Evolutionary conservation across 345 rosid genomes (phyloP).

Genomic region (Heritiera fomes): DNA sequence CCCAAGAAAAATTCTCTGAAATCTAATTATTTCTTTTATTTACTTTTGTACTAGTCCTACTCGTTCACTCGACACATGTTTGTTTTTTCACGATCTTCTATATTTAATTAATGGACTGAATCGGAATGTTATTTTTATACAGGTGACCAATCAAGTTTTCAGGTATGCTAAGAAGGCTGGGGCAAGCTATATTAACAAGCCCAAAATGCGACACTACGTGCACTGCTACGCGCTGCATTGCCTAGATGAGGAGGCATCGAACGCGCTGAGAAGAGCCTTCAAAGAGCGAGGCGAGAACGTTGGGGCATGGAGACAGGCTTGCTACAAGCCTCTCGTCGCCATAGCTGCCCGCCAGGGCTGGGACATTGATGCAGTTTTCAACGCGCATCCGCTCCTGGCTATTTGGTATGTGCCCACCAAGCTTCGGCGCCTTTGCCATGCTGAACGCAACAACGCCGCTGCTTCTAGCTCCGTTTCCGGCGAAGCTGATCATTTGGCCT

Average conservation of each 20-base stretch:
- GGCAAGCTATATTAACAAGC: constrained; percentile 96
- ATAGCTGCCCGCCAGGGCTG: constrained; percentile 84
- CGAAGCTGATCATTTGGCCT: constrained; percentile 31
- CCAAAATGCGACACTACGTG: constrained; percentile 96
- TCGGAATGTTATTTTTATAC: neutral
- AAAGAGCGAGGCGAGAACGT: constrained; percentile 96
- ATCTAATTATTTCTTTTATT: too few species aligned
- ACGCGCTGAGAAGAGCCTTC: constrained; percentile 66
- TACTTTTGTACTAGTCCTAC: too few species aligned
- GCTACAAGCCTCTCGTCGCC: constrained; percentile 86
- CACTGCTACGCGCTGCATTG: constrained; percentile 97
- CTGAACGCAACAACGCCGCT: constrained; percentile 58
- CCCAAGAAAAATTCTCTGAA: too few species aligned
- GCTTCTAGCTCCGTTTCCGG: constrained; percentile 52
- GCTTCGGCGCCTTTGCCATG: constrained; percentile 90
- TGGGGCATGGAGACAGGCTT: constrained; percentile 97
- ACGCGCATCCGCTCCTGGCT: constrained; percentile 78
- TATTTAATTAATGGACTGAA: too few species aligned
- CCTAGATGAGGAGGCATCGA: constrained; percentile 81
- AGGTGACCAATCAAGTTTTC: constrained; percentile 98
- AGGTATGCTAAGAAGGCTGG: constrained; percentile 91
- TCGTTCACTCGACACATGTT: too few species aligned
- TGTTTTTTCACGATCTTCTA: too few species aligned
- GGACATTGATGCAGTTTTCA: constrained; percentile 93
- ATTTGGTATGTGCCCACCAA: constrained; percentile 96